Percentiles rank a stretch among this genome's conserved stretches.
Evolutionary conservation across 129 eudicot species (phyloP).

Genomic region (Daucus carota): DH1_v3.0 NC_030384.2:38632501-38633000

Average conservation of each 20-base stretch:
- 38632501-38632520: neutral
- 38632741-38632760: neutral
- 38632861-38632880: neutral
- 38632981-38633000: too few relatives aligned
- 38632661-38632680: neutral
- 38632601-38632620: neutral
- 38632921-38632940: too few relatives aligned
- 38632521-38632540: neutral
- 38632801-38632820: neutral
- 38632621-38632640: slow-evolving; percentile 2
- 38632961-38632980: neutral
- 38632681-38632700: neutral
- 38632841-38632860: neutral
- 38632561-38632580: neutral
- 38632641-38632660: slow-evolving; percentile 2
- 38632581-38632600: neutral
- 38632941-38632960: neutral
- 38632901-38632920: too few relatives aligned
- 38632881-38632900: neutral
- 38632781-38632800: neutral
- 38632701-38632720: neutral
- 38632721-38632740: neutral
- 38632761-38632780: neutral
- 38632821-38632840: slow-evolving; percentile 2
- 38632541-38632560: neutral